Conservation (phyloP, 192 early-diverging fungal genomes). For the Backusella tarrabulga region DNA sequence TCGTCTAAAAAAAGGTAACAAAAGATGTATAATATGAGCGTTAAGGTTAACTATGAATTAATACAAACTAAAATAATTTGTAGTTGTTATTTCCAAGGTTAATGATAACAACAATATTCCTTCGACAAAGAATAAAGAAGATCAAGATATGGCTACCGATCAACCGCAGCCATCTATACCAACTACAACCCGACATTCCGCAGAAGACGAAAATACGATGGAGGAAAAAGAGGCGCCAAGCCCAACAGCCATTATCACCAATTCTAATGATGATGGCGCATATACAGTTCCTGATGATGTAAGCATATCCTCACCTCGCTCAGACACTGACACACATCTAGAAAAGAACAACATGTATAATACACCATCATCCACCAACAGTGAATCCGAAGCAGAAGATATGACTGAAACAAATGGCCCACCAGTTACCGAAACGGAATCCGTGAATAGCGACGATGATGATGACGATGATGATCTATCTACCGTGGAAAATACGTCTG, state of each 20-base stretch:
- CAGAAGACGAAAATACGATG: neutral
- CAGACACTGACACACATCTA: neutral
- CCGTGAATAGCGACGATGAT: neutral
- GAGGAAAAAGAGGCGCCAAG: neutral
- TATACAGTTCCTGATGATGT: no score
- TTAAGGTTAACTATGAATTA: neutral
- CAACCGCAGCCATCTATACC: neutral
- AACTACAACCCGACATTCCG: neutral
- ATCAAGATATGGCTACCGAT: neutral
- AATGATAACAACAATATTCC: neutral
- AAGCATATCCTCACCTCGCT: neutral
- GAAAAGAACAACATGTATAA: neutral
- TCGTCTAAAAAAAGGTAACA: neutral
- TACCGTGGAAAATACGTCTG: neutral
- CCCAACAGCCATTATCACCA: neutral
- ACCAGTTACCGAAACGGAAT: neutral
- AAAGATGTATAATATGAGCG: neutral
- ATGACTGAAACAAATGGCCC: neutral
- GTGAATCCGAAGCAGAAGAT: neutral
- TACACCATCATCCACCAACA: neutral
- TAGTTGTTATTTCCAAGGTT: neutral
- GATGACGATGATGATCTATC: neutral
- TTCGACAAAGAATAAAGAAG: neutral
- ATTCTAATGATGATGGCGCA: neutral
- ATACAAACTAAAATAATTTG: no score